phyloP scores from a whole-genome alignment of 495 filamentous ascomycete species.

The Usnea hakonensis region DNA sequence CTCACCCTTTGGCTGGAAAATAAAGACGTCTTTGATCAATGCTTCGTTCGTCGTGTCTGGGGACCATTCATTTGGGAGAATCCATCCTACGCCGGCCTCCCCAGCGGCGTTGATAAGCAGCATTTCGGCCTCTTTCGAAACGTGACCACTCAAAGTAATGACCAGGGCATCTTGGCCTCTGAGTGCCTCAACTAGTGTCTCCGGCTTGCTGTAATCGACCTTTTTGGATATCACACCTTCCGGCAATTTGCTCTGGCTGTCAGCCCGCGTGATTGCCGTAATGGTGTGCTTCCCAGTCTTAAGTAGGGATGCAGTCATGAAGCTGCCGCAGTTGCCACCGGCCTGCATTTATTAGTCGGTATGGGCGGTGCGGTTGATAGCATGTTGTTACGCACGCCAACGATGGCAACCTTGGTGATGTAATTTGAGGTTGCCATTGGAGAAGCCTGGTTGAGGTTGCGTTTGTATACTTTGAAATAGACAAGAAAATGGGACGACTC shows the following conservation, averaged over 20 bases:
- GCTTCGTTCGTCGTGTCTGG: conserved; percentile 33
- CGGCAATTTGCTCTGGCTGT: conserved; percentile 35
- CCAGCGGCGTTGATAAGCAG: conserved; percentile 52
- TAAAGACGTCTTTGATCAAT: conserved; percentile 31
- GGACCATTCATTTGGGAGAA: conserved; percentile 55
- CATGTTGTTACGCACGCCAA: conserved; percentile 26
- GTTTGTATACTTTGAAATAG: neutral
- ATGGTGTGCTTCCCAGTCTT: conserved; percentile 44
- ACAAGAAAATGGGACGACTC: neutral
- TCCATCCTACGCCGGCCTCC: conserved; percentile 50
- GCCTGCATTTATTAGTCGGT: conserved; percentile 33
- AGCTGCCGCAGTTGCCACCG: conserved; percentile 48
- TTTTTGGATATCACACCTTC: conserved; percentile 36
- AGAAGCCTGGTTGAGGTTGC: neutral
- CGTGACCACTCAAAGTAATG: conserved; percentile 43
- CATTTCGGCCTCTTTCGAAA: conserved; percentile 34
- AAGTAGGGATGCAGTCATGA: conserved; percentile 43
- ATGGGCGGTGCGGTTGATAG: neutral
- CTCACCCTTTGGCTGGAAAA: conserved; percentile 16
- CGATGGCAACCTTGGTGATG: conserved; percentile 41
- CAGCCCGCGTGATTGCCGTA: conserved; percentile 44
- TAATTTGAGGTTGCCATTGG: conserved; percentile 26
- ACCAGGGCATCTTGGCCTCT: conserved; percentile 48
- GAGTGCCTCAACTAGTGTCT: conserved; percentile 40
- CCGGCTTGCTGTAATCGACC: conserved; percentile 42